A percentile compares a stretch with the other conserved stretches of the same genome.
These are phyloP conservation scores for Kuraishia hungarica DNA, from an alignment of 805 yeast species.

Conservation along the genomic window DNA sequence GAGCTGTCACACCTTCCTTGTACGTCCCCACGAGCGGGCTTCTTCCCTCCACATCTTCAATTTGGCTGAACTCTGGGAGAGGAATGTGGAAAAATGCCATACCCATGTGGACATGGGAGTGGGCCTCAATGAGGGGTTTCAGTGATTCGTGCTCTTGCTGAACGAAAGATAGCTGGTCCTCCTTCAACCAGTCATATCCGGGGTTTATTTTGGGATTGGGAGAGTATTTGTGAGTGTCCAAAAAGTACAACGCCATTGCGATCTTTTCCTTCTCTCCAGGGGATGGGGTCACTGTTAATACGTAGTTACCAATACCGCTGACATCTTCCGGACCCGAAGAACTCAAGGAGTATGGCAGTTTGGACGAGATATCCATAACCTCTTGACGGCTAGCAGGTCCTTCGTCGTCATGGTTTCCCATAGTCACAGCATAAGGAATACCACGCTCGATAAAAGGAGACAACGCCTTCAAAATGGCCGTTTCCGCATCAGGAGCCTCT, in stretches of 20 bases:
- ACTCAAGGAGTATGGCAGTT: slow-evolving; percentile 64
- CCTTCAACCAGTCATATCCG: slow-evolving; percentile 84
- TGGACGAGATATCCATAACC: slow-evolving; percentile 45
- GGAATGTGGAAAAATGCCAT: slow-evolving; percentile 97
- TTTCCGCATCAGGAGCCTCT: slow-evolving; percentile 69
- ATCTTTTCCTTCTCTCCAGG: slow-evolving; percentile 22
- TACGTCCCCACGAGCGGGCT: slow-evolving; percentile 46
- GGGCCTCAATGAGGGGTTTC: slow-evolving; percentile 20
- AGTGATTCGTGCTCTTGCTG: slow-evolving; percentile 24
- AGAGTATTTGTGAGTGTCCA: slow-evolving; percentile 80
- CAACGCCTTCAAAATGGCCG: slow-evolving; percentile 71
- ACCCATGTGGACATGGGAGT: slow-evolving; percentile 41
- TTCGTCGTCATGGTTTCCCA: slow-evolving; percentile 96
- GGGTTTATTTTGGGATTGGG: slow-evolving; percentile 52
- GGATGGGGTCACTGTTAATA: slow-evolving; percentile 39
- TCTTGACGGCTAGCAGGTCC: slow-evolving; percentile 56
- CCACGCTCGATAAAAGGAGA: slow-evolving; percentile 55
- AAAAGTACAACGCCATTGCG: slow-evolving; percentile 56
- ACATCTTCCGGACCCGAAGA: slow-evolving; percentile 55
- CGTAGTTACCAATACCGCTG: slow-evolving; percentile 81
- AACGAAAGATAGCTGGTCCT: slow-evolving; percentile 55
- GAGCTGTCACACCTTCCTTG: slow-evolving; percentile 76
- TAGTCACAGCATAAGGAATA: slow-evolving; percentile 77
- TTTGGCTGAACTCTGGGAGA: slow-evolving; percentile 67
- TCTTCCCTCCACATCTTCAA: slow-evolving; percentile 15